These are phyloP conservation scores for Ascochyta koolunga DNA, from an alignment of 2,329 filamentous ascomycete species.

Conservation along the genomic window DNA sequence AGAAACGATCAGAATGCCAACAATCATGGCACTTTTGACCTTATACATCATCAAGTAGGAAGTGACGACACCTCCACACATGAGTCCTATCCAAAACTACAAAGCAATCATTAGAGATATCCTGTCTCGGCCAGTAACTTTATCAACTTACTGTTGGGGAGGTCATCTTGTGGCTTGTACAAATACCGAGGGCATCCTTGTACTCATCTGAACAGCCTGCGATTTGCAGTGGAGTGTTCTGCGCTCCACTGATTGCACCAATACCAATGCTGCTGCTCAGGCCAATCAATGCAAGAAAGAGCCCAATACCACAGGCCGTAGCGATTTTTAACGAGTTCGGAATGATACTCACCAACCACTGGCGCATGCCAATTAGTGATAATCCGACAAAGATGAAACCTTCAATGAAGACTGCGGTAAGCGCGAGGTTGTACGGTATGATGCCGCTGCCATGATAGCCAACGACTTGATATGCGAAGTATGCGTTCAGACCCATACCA, in stretches of 20 bases:
- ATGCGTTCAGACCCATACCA: conserved; percentile 71
- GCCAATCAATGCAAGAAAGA: conserved; percentile 78
- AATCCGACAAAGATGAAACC: conserved; percentile 83
- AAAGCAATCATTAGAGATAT: conserved; percentile 9
- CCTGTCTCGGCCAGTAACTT: conserved; percentile 1
- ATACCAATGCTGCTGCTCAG: conserved; percentile 82
- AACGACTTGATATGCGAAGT: conserved; percentile 83
- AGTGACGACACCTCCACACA: conserved; percentile 81
- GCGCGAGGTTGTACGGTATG: conserved; percentile 75
- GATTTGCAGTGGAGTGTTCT: conserved; percentile 71
- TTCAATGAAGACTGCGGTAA: conserved; percentile 88
- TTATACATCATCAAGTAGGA: conserved; percentile 83
- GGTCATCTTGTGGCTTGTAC: conserved; percentile 76
- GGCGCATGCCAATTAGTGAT: conserved; percentile 79
- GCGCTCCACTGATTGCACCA: conserved; percentile 71
- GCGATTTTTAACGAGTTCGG: conserved; percentile 85
- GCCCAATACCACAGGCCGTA: conserved; percentile 81
- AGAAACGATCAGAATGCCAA: conserved; percentile 80
- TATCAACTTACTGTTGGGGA: conserved; percentile 62
- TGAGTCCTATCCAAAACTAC: conserved; percentile 83
- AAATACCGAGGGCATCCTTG: conserved; percentile 59
- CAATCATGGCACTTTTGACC: conserved; percentile 84
- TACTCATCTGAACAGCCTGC: conserved; percentile 72
- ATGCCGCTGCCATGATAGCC: conserved; percentile 75
- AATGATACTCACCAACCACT: conserved; percentile 84